Evolutionary conservation across 768 basidiomycete genomes (phyloP), one percentile per base, ranked within the genome.

Genomic region (Antrodiella citrinella): DNA sequence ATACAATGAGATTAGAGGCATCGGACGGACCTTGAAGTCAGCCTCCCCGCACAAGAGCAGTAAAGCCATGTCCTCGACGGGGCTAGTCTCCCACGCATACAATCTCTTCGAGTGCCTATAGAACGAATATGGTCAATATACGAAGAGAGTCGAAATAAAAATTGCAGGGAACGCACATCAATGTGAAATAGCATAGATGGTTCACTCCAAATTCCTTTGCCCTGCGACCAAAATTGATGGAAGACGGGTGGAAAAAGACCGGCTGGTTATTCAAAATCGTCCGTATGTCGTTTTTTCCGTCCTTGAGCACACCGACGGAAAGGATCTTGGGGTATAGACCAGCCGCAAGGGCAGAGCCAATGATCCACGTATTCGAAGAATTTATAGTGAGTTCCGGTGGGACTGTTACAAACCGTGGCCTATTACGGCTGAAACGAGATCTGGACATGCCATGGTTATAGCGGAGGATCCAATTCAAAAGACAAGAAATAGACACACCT

Each of bases 271-370:
- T 96, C 20, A 78, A 75, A 35, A 94, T 75, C 0, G 91, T 97
- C 49, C 77, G 76, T 70, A 96, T 71, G 49, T 85, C 80, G 12
- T 78, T 78, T 26, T 56, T 57, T 7, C 51, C 51, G 7, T 49
- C 51, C 62, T 77, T 41, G 5, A 66, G 62, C 0, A 65, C 57
- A 49, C 94, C 89, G n/a, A 91, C 65, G 2, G 73, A 69, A 38
- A 98, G 71, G 23, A 99, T 75, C 65, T 93, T 97, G 4, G 95
- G 95, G 64, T 92, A 98, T 39, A 99, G 67, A 3, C 91, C 91
- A 1, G 90, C 86, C 4, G 81, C 77, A 30, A 99, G 69, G 1
- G 91, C 88, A 3, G 91, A 90, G 55, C 89, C 82, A 48, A 98
- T 59, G 20, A 96, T 67, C 3, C 74, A 66, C 4, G 69, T 64